phyloP scores from a whole-genome alignment of 179 eudicot genomes.

The Beta lomatogona region DNA sequence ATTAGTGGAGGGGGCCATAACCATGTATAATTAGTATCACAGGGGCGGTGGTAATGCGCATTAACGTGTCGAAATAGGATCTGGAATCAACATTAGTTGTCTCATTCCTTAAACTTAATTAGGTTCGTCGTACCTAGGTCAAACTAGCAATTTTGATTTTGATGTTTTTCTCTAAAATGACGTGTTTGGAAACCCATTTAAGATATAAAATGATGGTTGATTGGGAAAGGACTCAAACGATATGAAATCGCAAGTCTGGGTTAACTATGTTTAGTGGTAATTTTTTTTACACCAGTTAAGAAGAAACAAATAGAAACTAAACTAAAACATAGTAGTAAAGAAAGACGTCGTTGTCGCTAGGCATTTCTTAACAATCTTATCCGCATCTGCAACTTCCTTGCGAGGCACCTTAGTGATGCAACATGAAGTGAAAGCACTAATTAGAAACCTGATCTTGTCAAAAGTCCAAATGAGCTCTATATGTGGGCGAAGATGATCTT shows the following conservation, averaged over 20 bases:
- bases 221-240: neutral
- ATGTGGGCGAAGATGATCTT: no score
- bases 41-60: constrained; percentile 30
- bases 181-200: neutral
- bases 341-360: no score
- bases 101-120: constrained; percentile 4
- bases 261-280: neutral
- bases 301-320: no score
- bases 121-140: constrained; percentile 20
- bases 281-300: no score
- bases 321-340: no score
- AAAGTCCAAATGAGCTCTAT: no score
- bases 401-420: no score
- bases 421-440: no score
- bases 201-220: neutral
- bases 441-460: no score
- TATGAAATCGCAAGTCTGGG: neutral
- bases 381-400: no score
- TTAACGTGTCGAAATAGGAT: constrained; percentile 30
- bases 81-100: constrained; percentile 15
- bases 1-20: constrained; percentile 35
- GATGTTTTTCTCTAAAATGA: neutral
- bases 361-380: no score
- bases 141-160: neutral
- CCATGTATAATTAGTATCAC: constrained; percentile 7